Evolutionary conservation across 768 basidiomycete species (phyloP).

Genomic region (Suillus brevipes): DNA sequence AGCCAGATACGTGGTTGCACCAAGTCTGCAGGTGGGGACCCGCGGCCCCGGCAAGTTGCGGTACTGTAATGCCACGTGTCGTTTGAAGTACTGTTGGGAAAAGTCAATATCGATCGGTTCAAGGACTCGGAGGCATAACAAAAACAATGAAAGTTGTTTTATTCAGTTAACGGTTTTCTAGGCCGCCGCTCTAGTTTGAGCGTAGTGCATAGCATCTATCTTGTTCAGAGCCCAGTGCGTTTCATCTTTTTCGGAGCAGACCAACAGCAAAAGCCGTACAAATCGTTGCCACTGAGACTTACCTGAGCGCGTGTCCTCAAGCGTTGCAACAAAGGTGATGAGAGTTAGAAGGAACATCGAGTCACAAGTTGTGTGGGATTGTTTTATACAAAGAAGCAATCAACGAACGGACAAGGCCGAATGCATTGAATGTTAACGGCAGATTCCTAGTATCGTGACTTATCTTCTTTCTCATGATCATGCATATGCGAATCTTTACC

Average conservation of each 20-base stretch:
- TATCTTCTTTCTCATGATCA: slow-evolving; percentile 16
- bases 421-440: not conserved
- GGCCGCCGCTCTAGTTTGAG: slow-evolving; percentile 51
- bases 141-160: too few species aligned
- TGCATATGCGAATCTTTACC: slow-evolving; percentile 8
- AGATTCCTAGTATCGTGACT: not conserved
- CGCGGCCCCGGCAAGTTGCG: too few species aligned
- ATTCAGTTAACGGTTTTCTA: slow-evolving; percentile 67
- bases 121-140: too few species aligned
- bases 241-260: slow-evolving; percentile 40
- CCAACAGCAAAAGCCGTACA: not conserved
- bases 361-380: not conserved
- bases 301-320: not conserved
- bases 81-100: too few species aligned
- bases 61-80: too few species aligned
- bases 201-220: slow-evolving; percentile 54
- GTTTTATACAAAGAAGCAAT: slow-evolving; percentile 7
- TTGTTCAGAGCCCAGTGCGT: slow-evolving; percentile 64
- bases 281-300: not conserved
- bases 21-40: too few species aligned
- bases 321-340: slow-evolving; percentile 4
- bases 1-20: too few species aligned
- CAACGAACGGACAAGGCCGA: slow-evolving; percentile 13
- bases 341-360: not conserved
- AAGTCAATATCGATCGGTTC: too few species aligned